A percentile compares a stretch with the other conserved stretches of the same genome.
These are phyloP conservation scores for Solanum tarijense DNA, from an alignment of 257 asterid species.

Conservation along the genomic window DNA sequence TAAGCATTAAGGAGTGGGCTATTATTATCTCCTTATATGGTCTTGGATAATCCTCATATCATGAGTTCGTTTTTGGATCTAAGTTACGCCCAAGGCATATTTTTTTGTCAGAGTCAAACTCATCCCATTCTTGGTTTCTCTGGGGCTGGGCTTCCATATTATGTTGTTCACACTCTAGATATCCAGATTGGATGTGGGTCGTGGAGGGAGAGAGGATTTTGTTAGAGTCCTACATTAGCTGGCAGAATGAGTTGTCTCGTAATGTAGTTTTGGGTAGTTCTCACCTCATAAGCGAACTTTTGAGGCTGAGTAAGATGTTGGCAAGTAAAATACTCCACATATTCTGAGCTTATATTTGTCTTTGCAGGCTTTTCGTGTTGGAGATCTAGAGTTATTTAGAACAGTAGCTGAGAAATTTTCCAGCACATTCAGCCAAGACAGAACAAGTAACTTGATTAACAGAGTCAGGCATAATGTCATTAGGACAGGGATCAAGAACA, in stretches of 20 bases:
- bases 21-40: neutral
- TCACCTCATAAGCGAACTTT: neutral
- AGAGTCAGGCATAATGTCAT: conserved; percentile 72
- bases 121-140: neutral
- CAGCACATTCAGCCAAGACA: conserved; percentile 44
- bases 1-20: neutral
- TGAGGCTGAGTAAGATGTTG: neutral
- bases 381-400: conserved; percentile 64
- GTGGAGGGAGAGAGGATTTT: neutral
- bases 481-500: conserved; percentile 59
- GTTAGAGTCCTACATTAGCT: neutral
- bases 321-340: neutral
- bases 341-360: neutral
- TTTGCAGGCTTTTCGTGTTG: conserved; percentile 66
- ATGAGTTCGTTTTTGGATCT: neutral
- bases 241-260: neutral
- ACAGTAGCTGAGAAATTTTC: conserved; percentile 49
- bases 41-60: neutral
- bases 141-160: neutral
- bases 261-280: neutral
- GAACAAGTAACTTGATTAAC: conserved; percentile 56
- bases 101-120: neutral
- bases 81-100: neutral
- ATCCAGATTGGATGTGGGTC: neutral
- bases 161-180: neutral